These are phyloP conservation scores for Byssochlamys sp. DNA, from an alignment of 2,329 filamentous ascomycete genomes.

Conservation along the genomic window DNA sequence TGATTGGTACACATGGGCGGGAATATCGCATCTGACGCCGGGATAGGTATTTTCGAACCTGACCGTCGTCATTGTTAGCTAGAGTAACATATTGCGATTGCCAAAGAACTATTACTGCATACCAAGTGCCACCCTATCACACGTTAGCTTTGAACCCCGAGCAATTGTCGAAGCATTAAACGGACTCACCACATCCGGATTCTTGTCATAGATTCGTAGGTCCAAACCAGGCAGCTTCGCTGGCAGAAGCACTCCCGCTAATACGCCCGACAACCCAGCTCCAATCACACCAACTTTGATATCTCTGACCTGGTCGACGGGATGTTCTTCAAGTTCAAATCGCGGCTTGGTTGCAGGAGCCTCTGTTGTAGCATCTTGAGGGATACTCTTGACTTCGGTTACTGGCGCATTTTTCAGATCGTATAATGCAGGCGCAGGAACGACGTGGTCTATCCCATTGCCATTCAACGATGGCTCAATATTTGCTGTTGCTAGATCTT, in stretches of 20 bases:
- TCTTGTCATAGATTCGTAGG: slow-evolving; percentile 60
- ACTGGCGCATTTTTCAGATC: neutral
- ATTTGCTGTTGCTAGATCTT: neutral
- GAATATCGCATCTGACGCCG: slow-evolving; percentile 59
- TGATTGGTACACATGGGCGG: slow-evolving; percentile 60
- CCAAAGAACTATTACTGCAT: neutral
- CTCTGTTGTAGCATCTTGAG: neutral
- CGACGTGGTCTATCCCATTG: neutral
- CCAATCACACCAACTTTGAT: slow-evolving; percentile 54
- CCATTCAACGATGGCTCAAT: neutral
- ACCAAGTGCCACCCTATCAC: slow-evolving; percentile 38
- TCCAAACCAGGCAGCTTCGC: slow-evolving; percentile 59
- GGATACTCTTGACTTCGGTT: neutral
- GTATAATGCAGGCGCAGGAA: neutral
- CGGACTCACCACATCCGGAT: slow-evolving; percentile 50
- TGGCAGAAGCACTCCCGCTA: slow-evolving; percentile 57
- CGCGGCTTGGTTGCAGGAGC: slow-evolving; percentile 5
- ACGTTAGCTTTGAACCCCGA: slow-evolving; percentile 31
- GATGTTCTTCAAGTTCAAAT: slow-evolving; percentile 34
- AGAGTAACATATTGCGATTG: neutral
- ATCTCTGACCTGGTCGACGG: slow-evolving; percentile 40
- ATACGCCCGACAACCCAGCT: slow-evolving; percentile 54
- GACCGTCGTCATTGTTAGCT: slow-evolving; percentile 5
- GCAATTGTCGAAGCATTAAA: slow-evolving; percentile 18
- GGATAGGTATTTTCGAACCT: slow-evolving; percentile 46